Evolutionary conservation across 2,329 filamentous ascomycete species (phyloP).

Genomic region (Lecanoromycetidae sp.): DNA sequence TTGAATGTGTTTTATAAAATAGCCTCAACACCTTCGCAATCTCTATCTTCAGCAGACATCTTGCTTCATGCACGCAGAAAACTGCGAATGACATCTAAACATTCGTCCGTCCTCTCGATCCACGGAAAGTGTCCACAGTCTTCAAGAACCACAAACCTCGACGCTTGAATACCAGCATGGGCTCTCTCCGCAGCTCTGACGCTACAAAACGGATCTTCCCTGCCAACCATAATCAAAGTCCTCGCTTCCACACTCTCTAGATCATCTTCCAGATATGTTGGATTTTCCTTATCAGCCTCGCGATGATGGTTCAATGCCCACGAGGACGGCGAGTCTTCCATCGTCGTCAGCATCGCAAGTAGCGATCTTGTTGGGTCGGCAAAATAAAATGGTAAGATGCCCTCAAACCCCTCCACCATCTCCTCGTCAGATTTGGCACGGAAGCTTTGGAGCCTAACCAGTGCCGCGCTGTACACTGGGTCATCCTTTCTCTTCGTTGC

Average conservation of each 20-base stretch:
- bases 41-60: background rate
- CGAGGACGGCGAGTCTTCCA: constrained; percentile 11
- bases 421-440: constrained; percentile 17
- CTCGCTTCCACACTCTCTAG: background rate
- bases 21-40: background rate
- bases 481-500: constrained; percentile 13
- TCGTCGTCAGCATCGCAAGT: constrained; percentile 13
- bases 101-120: background rate
- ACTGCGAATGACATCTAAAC: background rate
- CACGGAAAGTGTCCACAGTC: background rate
- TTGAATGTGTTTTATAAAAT: too few species aligned
- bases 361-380: constrained; percentile 18
- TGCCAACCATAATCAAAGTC: background rate
- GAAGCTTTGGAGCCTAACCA: background rate
- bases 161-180: background rate
- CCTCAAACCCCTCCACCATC: constrained; percentile 16
- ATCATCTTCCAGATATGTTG: background rate
- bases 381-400: constrained; percentile 22
- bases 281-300: background rate
- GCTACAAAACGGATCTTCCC: background rate
- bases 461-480: constrained; percentile 16
- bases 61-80: background rate
- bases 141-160: background rate
- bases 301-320: background rate
- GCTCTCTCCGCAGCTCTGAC: background rate